These are phyloP conservation scores for Tetrapisispora fleetii DNA, from an alignment of 805 yeast species.

Conservation along the genomic window DNA sequence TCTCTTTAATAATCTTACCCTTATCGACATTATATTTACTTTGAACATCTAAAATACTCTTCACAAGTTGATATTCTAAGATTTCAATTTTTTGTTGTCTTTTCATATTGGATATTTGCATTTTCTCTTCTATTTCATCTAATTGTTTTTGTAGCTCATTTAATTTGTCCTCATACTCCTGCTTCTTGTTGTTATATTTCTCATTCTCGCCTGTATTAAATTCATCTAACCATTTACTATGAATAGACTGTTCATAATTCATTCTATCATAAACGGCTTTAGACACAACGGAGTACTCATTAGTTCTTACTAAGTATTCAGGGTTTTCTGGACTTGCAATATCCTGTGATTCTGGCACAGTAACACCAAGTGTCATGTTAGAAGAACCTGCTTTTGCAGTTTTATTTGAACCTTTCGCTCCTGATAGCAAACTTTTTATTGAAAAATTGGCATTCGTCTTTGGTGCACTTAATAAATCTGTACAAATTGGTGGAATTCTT, in stretches of 20 bases:
- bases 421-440: background rate
- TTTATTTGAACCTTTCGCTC: background rate
- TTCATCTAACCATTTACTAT: slow-evolving; percentile 13
- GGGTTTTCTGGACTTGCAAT: slow-evolving; percentile 25
- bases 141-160: slow-evolving; percentile 15
- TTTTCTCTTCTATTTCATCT: slow-evolving; percentile 12
- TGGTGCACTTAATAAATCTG: slow-evolving; percentile 1
- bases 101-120: slow-evolving; percentile 17
- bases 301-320: slow-evolving; percentile 21
- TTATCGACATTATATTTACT: slow-evolving; percentile 15
- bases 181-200: slow-evolving; percentile 14
- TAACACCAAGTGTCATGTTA: background rate
- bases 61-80: slow-evolving; percentile 16
- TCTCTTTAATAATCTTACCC: slow-evolving; percentile 18
- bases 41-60: slow-evolving; percentile 16
- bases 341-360: slow-evolving; percentile 7
- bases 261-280: slow-evolving; percentile 24
- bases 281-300: slow-evolving; percentile 19
- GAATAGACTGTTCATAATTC: slow-evolving; percentile 15
- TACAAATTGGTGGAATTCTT: slow-evolving; percentile 2
- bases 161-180: slow-evolving; percentile 15
- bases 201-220: slow-evolving; percentile 8
- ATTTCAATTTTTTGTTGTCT: slow-evolving; percentile 19
- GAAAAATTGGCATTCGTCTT: background rate
- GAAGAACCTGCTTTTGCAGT: background rate